Conservation (phyloP, 441 rosid genomes). For the Erodium moschatum region DNA sequence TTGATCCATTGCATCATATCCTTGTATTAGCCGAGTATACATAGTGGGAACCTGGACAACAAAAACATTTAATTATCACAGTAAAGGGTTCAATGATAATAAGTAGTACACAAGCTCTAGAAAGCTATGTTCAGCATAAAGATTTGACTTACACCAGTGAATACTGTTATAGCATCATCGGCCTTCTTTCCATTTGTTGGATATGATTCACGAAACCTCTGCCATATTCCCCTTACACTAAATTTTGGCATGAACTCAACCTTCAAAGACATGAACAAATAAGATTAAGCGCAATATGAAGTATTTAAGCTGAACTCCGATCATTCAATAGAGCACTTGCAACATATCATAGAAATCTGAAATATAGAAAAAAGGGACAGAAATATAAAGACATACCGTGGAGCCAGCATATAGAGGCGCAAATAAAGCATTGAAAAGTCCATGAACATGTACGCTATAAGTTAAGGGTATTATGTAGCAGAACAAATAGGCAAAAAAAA, state of each 20-base stretch:
- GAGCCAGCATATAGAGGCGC: conserved; percentile 85
- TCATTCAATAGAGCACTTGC: conserved; percentile 12
- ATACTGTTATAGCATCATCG: conserved; percentile 60
- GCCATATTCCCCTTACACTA: conserved; percentile 89
- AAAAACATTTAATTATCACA: conserved; percentile 12
- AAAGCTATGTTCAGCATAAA: conserved; percentile 1
- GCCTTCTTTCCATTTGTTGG: conserved; percentile 42
- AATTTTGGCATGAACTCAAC: conserved; percentile 92
- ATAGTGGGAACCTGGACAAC: conserved; percentile 76
- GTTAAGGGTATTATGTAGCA: conserved; percentile 38
- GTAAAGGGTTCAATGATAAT: not conserved
- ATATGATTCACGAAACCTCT: conserved; percentile 87
- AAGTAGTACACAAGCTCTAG: not conserved
- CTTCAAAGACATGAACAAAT: conserved; percentile 37
- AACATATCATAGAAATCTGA: conserved; percentile 4
- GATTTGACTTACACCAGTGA: conserved; percentile 72
- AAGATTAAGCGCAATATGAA: conserved; percentile 17
- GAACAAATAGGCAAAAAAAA: conserved; percentile 1
- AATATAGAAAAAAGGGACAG: not conserved
- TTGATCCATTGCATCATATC: conserved; percentile 78
- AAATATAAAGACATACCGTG: conserved; percentile 37
- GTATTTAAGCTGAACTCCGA: conserved; percentile 14
- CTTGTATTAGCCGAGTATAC: conserved; percentile 92
- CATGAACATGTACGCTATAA: conserved; percentile 63
- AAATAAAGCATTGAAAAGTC: conserved; percentile 79